A percentile compares a stretch with the other conserved stretches of the same genome.
Conservation (phyloP, 495 filamentous ascomycete species). For the Aspergillus bridgeri region DNA sequence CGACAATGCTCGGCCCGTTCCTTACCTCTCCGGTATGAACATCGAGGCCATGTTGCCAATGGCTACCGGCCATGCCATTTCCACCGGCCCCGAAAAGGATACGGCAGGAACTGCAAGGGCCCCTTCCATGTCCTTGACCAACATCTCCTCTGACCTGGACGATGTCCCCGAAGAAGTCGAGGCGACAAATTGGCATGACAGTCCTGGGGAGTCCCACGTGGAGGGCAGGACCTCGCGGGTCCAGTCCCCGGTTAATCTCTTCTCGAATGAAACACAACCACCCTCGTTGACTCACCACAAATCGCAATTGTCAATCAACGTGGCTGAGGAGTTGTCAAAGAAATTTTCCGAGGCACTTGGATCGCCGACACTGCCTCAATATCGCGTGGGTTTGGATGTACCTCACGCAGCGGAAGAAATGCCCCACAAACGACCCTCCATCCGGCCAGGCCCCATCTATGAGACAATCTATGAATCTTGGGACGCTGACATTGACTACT, state of each 20-base stretch:
- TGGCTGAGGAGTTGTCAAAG: constrained; percentile 32
- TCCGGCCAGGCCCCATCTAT: constrained; percentile 11
- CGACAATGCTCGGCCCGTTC: not conserved
- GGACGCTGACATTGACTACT: constrained; percentile 95
- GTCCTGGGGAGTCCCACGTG: constrained; percentile 21
- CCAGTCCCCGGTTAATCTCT: constrained; percentile 15
- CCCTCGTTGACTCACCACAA: constrained; percentile 16
- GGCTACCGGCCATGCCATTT: constrained; percentile 33
- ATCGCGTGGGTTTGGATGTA: constrained; percentile 1
- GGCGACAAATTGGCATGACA: constrained; percentile 32
- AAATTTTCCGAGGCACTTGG: constrained; percentile 41
- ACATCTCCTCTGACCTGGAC: constrained; percentile 47
- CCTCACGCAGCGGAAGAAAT: not conserved
- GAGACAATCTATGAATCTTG: constrained; percentile 59
- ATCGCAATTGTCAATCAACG: constrained; percentile 29
- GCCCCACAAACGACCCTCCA: constrained; percentile 9
- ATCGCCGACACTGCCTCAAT: constrained; percentile 38
- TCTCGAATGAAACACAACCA: constrained; percentile 6
- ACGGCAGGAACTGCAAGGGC: constrained; percentile 39
- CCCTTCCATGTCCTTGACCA: constrained; percentile 35
- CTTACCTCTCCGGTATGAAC: constrained; percentile 17
- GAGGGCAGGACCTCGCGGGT: constrained; percentile 19
- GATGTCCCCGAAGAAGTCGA: constrained; percentile 76
- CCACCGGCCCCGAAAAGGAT: constrained; percentile 45
- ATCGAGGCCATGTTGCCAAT: constrained; percentile 21